Evolutionary conservation across 2,329 filamentous ascomycete species (phyloP).

Genomic region (Penicillium sp.): DNA sequence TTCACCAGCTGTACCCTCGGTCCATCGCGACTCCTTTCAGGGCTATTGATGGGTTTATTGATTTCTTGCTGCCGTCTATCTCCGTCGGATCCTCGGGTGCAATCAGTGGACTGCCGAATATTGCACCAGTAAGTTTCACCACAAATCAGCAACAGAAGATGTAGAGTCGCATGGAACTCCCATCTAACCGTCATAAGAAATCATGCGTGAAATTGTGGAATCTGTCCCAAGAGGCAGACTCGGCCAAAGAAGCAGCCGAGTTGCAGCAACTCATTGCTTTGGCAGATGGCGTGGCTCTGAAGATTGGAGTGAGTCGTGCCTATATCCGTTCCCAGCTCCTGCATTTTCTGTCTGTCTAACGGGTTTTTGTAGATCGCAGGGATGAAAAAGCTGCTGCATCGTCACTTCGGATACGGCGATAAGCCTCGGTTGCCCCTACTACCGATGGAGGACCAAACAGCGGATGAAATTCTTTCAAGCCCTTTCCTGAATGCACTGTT

Average conservation of each 20-base stretch:
- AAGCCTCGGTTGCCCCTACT: neutral
- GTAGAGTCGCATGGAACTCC: too few relatives aligned
- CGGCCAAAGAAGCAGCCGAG: neutral
- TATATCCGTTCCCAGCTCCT: too few relatives aligned
- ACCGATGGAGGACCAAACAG: slow-evolving; percentile 1
- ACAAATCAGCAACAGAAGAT: too few relatives aligned
- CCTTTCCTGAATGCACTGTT: neutral
- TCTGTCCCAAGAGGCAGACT: neutral
- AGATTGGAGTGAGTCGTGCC: slow-evolving; percentile 1
- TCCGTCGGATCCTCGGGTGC: slow-evolving; percentile 1
- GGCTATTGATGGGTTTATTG: slow-evolving; percentile 3
- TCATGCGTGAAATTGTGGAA: slow-evolving; percentile 1
- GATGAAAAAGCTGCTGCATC: slow-evolving; percentile 3
- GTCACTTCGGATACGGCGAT: slow-evolving; percentile 2
- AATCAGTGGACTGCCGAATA: slow-evolving; percentile 2
- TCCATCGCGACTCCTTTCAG: neutral
- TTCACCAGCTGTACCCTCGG: neutral
- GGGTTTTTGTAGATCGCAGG: neutral
- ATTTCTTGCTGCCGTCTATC: slow-evolving; percentile 1
- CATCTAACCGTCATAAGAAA: too few relatives aligned
- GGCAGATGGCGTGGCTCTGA: slow-evolving; percentile 1
- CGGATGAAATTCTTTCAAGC: neutral
- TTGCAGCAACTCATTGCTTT: slow-evolving; percentile 1
- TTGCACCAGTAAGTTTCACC: slow-evolving; percentile 3
- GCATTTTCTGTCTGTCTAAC: too few relatives aligned